These are phyloP conservation scores for Lichtheimia ornata DNA, from an alignment of 371 early-diverging fungal genomes.

Conservation along the genomic window DNA sequence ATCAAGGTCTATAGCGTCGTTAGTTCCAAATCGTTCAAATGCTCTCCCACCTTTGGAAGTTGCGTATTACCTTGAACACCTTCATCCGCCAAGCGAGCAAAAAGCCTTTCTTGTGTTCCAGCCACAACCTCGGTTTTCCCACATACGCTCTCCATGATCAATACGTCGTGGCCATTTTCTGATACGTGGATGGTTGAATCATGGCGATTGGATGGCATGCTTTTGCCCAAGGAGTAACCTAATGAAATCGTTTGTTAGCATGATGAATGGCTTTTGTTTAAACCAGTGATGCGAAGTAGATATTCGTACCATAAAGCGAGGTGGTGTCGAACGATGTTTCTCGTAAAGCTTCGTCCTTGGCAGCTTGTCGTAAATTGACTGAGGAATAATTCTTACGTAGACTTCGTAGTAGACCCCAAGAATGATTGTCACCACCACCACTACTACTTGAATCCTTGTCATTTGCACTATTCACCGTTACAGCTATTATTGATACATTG, in stretches of 20 bases:
- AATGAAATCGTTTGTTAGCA: neutral
- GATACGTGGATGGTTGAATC: constrained; percentile 35
- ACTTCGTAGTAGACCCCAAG: constrained; percentile 13
- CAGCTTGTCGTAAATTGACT: constrained; percentile 4
- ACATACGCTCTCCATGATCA: constrained; percentile 22
- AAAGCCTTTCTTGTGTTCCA: constrained; percentile 61
- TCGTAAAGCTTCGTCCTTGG: neutral
- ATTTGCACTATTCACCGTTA: neutral
- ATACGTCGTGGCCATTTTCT: constrained; percentile 56
- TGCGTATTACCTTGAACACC: constrained; percentile 49
- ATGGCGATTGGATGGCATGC: no score
- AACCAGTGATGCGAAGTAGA: no score
- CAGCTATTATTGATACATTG: neutral
- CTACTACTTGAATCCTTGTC: no score
- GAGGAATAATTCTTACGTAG: constrained; percentile 16
- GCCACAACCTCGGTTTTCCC: constrained; percentile 60
- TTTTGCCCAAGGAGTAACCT: constrained; percentile 18
- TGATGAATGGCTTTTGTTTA: no score
- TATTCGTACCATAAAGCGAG: no score
- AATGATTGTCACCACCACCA: neutral
- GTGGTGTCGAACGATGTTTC: no score
- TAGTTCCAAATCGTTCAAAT: neutral
- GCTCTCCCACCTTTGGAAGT: neutral
- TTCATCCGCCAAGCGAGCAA: constrained; percentile 68
- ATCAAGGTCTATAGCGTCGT: constrained; percentile 47